Evolutionary conservation across 257 asterid genomes (phyloP).

Genomic region (Ilex asprella): DNA sequence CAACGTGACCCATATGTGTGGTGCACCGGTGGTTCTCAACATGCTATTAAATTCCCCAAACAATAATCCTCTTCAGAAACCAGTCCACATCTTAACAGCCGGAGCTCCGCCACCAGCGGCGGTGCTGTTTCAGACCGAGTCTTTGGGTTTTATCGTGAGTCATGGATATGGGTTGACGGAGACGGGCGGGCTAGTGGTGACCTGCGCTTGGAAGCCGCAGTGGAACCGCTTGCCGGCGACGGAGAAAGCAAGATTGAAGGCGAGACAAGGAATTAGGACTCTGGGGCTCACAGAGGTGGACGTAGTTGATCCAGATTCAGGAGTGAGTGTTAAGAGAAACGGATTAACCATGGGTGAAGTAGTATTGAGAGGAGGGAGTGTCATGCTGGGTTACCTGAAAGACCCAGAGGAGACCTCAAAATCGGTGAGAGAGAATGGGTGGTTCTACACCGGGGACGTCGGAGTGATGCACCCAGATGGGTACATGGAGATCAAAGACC

Average conservation of each 20-base stretch:
- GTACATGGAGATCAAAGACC: slow-evolving; percentile 61
- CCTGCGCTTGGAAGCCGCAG: slow-evolving; percentile 52
- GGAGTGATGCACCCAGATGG: slow-evolving; percentile 82
- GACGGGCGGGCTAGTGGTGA: slow-evolving; percentile 57
- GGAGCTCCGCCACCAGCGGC: slow-evolving; percentile 83
- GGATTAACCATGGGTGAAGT: slow-evolving; percentile 53
- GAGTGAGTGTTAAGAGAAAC: slow-evolving; percentile 39
- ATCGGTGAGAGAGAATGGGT: slow-evolving; percentile 44
- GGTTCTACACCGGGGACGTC: slow-evolving; percentile 82
- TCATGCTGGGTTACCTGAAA: slow-evolving; percentile 65
- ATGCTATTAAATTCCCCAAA: slow-evolving; percentile 39
- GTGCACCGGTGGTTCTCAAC: slow-evolving; percentile 81
- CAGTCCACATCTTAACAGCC: slow-evolving; percentile 52
- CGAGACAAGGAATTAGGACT: slow-evolving; percentile 68
- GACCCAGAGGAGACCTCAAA: slow-evolving; percentile 51
- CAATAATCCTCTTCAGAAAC: slow-evolving; percentile 17
- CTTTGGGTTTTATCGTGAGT: slow-evolving; percentile 50
- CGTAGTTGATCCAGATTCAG: slow-evolving; percentile 43
- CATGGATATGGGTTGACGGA: slow-evolving; percentile 85
- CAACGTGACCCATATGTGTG: slow-evolving; percentile 77
- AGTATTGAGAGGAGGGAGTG: slow-evolving; percentile 45
- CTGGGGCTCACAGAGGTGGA: slow-evolving; percentile 46
- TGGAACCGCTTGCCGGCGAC: slow-evolving; percentile 60
- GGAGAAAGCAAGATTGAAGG: slow-evolving; percentile 58
- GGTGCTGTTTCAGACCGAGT: slow-evolving; percentile 49